Conservation (phyloP, 106 monocot species). For the Dioscorea alata region DNA sequence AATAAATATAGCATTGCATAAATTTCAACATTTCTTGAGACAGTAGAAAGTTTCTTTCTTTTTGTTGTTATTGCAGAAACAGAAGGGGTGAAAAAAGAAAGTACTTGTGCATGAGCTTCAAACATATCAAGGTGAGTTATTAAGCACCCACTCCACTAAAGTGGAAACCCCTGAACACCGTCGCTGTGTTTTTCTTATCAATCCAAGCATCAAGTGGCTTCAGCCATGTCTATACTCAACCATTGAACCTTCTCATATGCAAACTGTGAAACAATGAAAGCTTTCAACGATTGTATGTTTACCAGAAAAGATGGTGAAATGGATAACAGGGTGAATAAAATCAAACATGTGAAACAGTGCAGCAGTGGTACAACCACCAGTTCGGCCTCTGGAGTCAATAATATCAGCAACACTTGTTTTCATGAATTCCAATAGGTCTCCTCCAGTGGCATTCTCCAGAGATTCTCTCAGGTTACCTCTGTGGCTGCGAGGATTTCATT, state of each 20-base stretch:
- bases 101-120: too few relatives aligned
- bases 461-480: conserved; percentile 68
- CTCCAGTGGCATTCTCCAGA: conserved; percentile 91
- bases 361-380: conserved; percentile 83
- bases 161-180: conserved; percentile 87
- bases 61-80: too few relatives aligned
- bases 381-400: conserved; percentile 79
- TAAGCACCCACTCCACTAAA: conserved; percentile 84
- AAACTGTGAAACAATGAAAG: conserved; percentile 41
- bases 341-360: conserved; percentile 85
- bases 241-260: conserved; percentile 95
- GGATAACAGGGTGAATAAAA: too few relatives aligned
- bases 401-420: conserved; percentile 94
- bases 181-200: conserved; percentile 74
- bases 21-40: too few relatives aligned
- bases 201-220: conserved; percentile 95
- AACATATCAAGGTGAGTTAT: conserved; percentile 41
- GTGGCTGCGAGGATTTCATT: conserved; percentile 67
- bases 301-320: too few relatives aligned
- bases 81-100: too few relatives aligned
- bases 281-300: too few relatives aligned
- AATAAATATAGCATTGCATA: too few relatives aligned
- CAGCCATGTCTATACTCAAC: conserved; percentile 96
- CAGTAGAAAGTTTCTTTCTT: too few relatives aligned
- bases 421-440: conserved; percentile 95